These are phyloP conservation scores for Cyberlindnera suaveolens DNA, from an alignment of 805 yeast genomes.

Conservation along the genomic window DNA sequence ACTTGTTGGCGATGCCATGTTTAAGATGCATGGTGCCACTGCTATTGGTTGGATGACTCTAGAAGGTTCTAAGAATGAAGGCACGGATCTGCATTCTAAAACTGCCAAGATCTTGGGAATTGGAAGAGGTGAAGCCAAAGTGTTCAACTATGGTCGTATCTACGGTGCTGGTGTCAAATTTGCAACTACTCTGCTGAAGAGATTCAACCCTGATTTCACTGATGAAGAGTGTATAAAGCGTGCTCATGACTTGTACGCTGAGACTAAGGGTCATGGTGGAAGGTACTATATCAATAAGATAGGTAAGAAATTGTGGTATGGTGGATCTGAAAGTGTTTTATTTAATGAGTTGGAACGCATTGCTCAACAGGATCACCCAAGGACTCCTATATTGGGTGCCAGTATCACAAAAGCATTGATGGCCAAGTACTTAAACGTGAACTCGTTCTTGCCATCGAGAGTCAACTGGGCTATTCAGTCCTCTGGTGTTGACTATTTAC, in stretches of 20 bases:
- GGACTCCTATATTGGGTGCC: slow-evolving; percentile 90
- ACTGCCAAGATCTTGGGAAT: slow-evolving; percentile 89
- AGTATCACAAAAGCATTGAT: slow-evolving; percentile 83
- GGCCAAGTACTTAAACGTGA: slow-evolving; percentile 55
- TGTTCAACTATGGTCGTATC: slow-evolving; percentile 93
- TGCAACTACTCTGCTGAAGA: slow-evolving; percentile 77
- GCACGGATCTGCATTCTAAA: slow-evolving; percentile 92
- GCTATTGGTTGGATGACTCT: slow-evolving; percentile 99
- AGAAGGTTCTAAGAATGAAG: slow-evolving; percentile 87
- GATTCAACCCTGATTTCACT: slow-evolving; percentile 66
- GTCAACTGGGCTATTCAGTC: slow-evolving; percentile 98
- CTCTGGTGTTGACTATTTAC: slow-evolving; percentile 95
- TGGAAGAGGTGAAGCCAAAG: slow-evolving; percentile 85
- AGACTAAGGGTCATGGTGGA: slow-evolving; percentile 70
- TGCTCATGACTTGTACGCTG: slow-evolving; percentile 64
- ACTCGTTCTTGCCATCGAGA: slow-evolving; percentile 77
- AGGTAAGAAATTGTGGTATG: slow-evolving; percentile 52
- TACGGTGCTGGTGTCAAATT: slow-evolving; percentile 96
- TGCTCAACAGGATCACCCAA: slow-evolving; percentile 74
- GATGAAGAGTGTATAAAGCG: slow-evolving; percentile 60
- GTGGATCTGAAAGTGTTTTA: slow-evolving; percentile 91
- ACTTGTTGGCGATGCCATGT: slow-evolving; percentile 84
- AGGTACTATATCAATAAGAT: slow-evolving; percentile 20
- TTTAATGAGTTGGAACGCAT: slow-evolving; percentile 85
- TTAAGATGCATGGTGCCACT: slow-evolving; percentile 89